Conservation (phyloP, 805 yeast genomes). For the Metschnikowia matae region DNA sequence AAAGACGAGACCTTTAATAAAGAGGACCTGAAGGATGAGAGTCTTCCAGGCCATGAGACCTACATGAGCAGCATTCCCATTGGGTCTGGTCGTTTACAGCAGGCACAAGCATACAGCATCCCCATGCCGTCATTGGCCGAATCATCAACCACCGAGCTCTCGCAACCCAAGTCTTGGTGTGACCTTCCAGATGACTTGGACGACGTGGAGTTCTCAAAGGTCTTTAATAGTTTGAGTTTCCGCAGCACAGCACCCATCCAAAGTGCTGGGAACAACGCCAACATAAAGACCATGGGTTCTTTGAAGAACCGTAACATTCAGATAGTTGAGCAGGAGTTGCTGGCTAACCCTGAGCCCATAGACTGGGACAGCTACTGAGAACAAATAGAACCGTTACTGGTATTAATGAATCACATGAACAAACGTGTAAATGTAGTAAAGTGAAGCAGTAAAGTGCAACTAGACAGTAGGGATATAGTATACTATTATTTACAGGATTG, state of each 20-base stretch:
- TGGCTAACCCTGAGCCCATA: conserved; percentile 6
- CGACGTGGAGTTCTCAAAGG: conserved; percentile 23
- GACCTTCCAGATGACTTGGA: conserved; percentile 26
- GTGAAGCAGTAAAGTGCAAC: too few relatives aligned
- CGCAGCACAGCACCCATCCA: conserved; percentile 3
- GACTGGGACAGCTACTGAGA: conserved; percentile 12
- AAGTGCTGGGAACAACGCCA: neutral
- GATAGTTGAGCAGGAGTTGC: conserved; percentile 14
- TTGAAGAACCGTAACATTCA: conserved; percentile 5
- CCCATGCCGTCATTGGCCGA: conserved; percentile 31
- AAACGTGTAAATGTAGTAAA: too few relatives aligned
- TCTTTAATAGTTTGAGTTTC: conserved; percentile 14
- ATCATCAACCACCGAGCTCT: conserved; percentile 13
- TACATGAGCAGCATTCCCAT: conserved; percentile 8
- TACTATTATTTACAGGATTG: too few relatives aligned
- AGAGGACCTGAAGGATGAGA: neutral
- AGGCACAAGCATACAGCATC: neutral
- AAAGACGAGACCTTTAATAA: neutral
- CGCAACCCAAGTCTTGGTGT: conserved; percentile 31
- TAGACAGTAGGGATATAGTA: too few relatives aligned
- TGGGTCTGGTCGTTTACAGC: neutral
- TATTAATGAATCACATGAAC: neutral
- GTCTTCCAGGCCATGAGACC: neutral
- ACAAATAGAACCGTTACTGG: neutral
- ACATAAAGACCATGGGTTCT: neutral